Evolutionary conservation across 2,329 filamentous ascomycete species (phyloP), one percentile per base, ranked within the genome.

Genomic region (Phaeoacremonium minimum): DNA sequence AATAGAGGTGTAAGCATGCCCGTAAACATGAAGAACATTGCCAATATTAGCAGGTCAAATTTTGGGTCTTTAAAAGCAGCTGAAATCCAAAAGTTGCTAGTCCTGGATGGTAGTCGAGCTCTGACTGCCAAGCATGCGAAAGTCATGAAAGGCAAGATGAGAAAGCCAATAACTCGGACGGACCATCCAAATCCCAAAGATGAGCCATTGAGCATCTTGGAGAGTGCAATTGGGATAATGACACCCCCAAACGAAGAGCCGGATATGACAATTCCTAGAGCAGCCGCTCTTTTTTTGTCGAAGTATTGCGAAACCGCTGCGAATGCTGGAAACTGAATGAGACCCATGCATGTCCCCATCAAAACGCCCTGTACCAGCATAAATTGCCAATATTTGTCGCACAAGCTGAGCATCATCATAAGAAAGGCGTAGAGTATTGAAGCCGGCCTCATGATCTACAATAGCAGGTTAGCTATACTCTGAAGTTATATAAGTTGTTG

Each of bases 301-400:
- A 67, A 66, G 35, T 59, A 66, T 1, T 46, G 41, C 4, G 55
- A 46, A 2, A 64, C 31, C 2, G 64, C 41, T 1, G 63, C 46
- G 2, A 61, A 44, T 8, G 50, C 47, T 0, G 67, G 66, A 2
- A 62, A 37, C 31, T 65, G 69, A 4, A 67, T 31, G 9, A 60
- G 47, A 4, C 69, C 65, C 7, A 50, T 55, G 3, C 70, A 71
- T 2, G 68, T 42, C 6, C 73, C 72, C 17, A 68, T 45, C 32
- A 60, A 65, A 18, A 70, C 42, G 3, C 66, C 66, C 42, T 73
- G 69, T 1, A 64, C 49, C 0, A 74, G 51, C 2, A 73, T 32
- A 0, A 66, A 46, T 42, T 73, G 66, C 57, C 59, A 73, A 50
- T 68, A 73, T 3, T 49, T 41, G 1, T 43, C 54, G n/a, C 46